Evolutionary conservation across 2,329 filamentous ascomycete genomes (phyloP).

Genomic region (Fonsecaea monophora): DNA sequence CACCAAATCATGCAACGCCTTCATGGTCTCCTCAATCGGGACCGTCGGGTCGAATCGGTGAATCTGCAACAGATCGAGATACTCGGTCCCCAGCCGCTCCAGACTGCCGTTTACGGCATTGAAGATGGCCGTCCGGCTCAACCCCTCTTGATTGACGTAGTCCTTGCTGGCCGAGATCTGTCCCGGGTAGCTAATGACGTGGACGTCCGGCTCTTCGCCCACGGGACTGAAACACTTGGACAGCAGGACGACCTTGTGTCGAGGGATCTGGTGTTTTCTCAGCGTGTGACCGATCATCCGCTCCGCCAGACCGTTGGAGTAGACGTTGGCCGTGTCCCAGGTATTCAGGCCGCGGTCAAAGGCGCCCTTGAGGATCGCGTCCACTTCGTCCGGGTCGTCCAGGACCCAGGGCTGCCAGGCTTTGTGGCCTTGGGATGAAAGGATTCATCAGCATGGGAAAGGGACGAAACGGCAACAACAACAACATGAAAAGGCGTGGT

Average conservation of each 20-base stretch:
- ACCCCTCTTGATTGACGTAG: slow-evolving; percentile 33
- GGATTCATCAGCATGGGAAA: background rate
- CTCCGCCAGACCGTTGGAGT: slow-evolving; percentile 64
- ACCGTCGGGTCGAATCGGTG: slow-evolving; percentile 56
- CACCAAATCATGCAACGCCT: slow-evolving; percentile 53
- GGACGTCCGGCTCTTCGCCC: slow-evolving; percentile 39
- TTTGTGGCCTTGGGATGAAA: slow-evolving; percentile 30
- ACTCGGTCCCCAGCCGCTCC: slow-evolving; percentile 51
- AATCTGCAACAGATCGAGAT: slow-evolving; percentile 60
- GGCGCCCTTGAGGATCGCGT: slow-evolving; percentile 31
- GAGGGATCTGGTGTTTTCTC: slow-evolving; percentile 62
- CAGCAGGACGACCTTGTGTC: slow-evolving; percentile 63
- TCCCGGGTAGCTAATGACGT: slow-evolving; percentile 45
- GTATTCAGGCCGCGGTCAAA: slow-evolving; percentile 37
- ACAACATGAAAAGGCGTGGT: background rate
- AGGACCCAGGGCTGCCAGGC: slow-evolving; percentile 39
- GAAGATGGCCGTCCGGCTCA: slow-evolving; percentile 66
- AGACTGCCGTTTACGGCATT: slow-evolving; percentile 62
- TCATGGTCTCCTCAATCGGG: slow-evolving; percentile 59
- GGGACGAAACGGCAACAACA: background rate
- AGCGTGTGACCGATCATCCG: slow-evolving; percentile 62
- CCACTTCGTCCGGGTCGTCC: slow-evolving; percentile 21
- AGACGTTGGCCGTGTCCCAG: slow-evolving; percentile 51
- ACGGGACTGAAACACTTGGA: slow-evolving; percentile 51
- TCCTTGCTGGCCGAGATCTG: slow-evolving; percentile 44